Evolutionary conservation across 306 rosid genomes (phyloP), one percentile per base, ranked within the genome.

Genomic region (Hippophae rhamnoides): DNA sequence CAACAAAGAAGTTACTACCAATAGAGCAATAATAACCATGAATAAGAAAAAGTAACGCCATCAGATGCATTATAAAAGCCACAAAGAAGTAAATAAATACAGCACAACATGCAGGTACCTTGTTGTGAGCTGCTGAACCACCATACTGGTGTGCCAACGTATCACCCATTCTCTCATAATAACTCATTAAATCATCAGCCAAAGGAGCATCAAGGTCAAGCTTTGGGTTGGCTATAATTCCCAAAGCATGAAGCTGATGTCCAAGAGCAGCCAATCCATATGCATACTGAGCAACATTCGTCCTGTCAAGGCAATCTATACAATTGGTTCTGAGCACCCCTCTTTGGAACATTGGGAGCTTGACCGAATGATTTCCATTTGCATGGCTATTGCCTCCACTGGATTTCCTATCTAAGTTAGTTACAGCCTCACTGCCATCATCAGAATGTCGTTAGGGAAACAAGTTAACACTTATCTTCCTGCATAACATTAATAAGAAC

Each of bases 121-220:
- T 92, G 69, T 92, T 92, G 80, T 92, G 99, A 46, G 99, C 99
- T 10, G 95, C 96, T 67, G 99, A 92, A 52, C 99, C 99, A 57
- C 99, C 99, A 58, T 92, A 92, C 55, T 92, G 99, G 59, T 85
- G 82, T 52, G 99, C 93, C 60, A 92, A 71, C 58, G 93, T 88
- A 78, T 92, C 99, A 5, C 99, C 99, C 99, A 92, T 92, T 69
- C 82, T 83, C 73, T 92, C 99, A 56, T 92, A 92, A 58, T 82
- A 72, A 58, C 74, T 72, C 99, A 92, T 92, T 52, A 92, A 57
- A 38, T 85, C 84, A 72, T 75, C 74, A 41, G 96, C 95, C 83
- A 88, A 72, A 63, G 88, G 86, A 58, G 78, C 64, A 57, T 82
- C 89, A 56, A 85, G 93, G 69, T 87, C 85, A 58, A 88, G 73